A percentile compares a stretch with the other conserved stretches of the same genome.
Conservation (phyloP, 2,329 filamentous ascomycete genomes). For the Myotisia sp. region DNA sequence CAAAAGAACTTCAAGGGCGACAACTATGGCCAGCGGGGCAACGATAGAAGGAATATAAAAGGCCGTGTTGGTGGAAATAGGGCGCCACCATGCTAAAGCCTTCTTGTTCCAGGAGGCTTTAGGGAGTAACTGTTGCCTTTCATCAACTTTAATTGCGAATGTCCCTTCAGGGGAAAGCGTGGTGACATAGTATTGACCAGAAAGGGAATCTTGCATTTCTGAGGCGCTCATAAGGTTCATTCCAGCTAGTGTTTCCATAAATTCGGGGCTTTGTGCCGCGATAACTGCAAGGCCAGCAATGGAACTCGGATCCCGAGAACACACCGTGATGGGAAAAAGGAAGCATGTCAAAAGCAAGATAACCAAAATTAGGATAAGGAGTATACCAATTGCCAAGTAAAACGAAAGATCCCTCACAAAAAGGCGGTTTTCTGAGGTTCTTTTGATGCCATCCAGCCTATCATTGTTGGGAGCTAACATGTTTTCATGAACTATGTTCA, state of each 20-base stretch:
- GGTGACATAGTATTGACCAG: background rate
- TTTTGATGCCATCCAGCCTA: background rate
- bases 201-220: background rate
- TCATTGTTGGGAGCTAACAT: background rate
- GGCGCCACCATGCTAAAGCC: background rate
- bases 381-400: background rate
- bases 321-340: slow-evolving; percentile 7
- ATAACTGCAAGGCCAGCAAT: slow-evolving; percentile 9
- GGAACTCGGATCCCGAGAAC: slow-evolving; percentile 8
- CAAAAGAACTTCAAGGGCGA: background rate
- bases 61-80: background rate
- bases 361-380: background rate
- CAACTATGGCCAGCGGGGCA: background rate
- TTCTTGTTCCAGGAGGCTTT: background rate
- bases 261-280: slow-evolving; percentile 6
- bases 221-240: background rate
- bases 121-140: background rate
- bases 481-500: background rate
- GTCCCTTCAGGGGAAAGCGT: background rate
- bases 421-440: background rate
- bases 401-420: background rate
- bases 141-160: background rate
- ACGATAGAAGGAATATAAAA: background rate
- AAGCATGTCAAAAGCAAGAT: slow-evolving; percentile 1
- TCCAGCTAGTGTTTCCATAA: background rate